Evolutionary conservation across 2,329 filamentous ascomycete species (phyloP), one percentile per base, ranked within the genome.

Genomic region (Aspergillus jensenii): DNA sequence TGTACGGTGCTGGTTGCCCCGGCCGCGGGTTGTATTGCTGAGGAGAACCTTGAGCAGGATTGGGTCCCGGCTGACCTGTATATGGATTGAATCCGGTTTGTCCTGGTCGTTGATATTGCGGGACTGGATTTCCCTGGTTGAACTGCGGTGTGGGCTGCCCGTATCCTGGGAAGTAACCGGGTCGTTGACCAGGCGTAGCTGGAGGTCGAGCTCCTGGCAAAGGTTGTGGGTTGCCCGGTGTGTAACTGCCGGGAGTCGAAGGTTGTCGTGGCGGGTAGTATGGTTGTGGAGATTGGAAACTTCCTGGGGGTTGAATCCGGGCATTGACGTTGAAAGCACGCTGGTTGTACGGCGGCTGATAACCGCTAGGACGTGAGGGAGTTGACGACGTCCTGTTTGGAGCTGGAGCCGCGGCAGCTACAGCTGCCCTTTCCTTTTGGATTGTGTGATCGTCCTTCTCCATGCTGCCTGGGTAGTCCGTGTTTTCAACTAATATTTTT

Each of bases 401-500:
- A 40, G 72, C 67, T 21, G 74, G 68, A 51, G 51, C 46, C 15
- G 47, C 43, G 17, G 69, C 63, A 31, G 70, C 60, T 43, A 68
- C 70, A 12, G 73, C 67, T 17, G 69, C 65, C 45, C 77, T 75
- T 59, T 76, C 74, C 61, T 77, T 75, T 54, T 84, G 83, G 33
- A 82, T 72, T 41, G 83, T 84, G 40, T 81, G 81, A 63, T 91
- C 89, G 65, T 96, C 91, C 66, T 93, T 90, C 65, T 96, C 91
- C 85, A 96, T 87, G 4, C 89, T 85, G 4, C 92, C 92, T 62
- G 84, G 84, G 72, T 90, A 90, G 67, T 91, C 86, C 52, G 88
- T 86, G 6, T 83, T 86, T 59, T 90, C 85, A 47, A 96, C 80
- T 59, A 91, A 78, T 19, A 96, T 83, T 70, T 87, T 91, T 46